These are phyloP conservation scores for Emericellopsis cladophorae DNA, from an alignment of 2,329 filamentous ascomycete species.

Conservation along the genomic window DNA sequence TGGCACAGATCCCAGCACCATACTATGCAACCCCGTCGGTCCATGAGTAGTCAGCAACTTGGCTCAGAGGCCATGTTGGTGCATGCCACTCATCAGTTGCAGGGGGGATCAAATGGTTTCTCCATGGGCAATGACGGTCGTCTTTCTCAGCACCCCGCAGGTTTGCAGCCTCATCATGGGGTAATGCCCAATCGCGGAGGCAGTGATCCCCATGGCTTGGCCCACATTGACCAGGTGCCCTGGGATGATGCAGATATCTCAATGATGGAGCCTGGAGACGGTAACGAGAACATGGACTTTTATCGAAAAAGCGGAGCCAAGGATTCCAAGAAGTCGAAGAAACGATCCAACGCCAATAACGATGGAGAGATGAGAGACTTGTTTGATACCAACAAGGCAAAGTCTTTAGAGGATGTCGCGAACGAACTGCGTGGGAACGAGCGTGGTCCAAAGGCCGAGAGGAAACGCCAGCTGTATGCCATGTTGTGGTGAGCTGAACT, in stretches of 20 bases:
- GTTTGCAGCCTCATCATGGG: no score
- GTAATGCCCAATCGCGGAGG: neutral
- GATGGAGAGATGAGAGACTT: slow-evolving; percentile 71
- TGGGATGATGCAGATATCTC: slow-evolving; percentile 40
- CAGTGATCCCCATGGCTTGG: slow-evolving; percentile 28
- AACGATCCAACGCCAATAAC: slow-evolving; percentile 61
- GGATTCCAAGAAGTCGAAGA: neutral
- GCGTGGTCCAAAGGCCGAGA: slow-evolving; percentile 67
- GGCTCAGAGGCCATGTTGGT: slow-evolving; percentile 47
- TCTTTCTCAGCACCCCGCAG: neutral
- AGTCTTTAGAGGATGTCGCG: slow-evolving; percentile 59
- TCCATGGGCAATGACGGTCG: neutral
- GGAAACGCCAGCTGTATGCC: slow-evolving; percentile 74
- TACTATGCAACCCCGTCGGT: neutral
- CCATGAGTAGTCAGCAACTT: slow-evolving; percentile 24
- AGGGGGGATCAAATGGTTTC: slow-evolving; percentile 21
- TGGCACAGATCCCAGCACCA: neutral
- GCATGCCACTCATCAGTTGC: slow-evolving; percentile 42
- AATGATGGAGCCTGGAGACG: slow-evolving; percentile 34
- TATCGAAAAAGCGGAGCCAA: neutral
- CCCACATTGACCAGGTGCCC: slow-evolving; percentile 6
- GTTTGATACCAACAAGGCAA: slow-evolving; percentile 55
- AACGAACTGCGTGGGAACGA: slow-evolving; percentile 68
- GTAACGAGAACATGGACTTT: slow-evolving; percentile 41
- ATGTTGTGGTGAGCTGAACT: slow-evolving; percentile 62